Evolutionary conservation across 768 basidiomycete species (phyloP).

Genomic region (Podaxis sp.): DNA sequence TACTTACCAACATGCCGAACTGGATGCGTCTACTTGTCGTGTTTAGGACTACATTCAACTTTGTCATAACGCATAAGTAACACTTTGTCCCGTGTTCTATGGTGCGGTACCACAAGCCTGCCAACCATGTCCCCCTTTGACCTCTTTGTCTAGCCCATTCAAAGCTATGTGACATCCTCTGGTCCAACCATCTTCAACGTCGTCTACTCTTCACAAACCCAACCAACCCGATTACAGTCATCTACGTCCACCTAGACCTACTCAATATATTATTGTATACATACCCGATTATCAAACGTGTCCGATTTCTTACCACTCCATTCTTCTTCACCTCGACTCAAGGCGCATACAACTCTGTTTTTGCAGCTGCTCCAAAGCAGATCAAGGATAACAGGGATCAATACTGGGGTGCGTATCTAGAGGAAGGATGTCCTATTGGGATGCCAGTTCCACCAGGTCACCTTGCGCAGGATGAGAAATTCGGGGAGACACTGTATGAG

Average conservation of each 20-base stretch:
- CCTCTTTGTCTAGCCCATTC: neutral
- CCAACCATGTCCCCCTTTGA: neutral
- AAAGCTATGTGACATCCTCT: neutral
- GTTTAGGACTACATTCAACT: no score
- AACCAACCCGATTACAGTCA: conserved; percentile 19
- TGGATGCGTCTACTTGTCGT: no score
- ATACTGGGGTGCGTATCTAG: conserved; percentile 27
- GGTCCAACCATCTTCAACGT: neutral
- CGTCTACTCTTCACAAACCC: neutral
- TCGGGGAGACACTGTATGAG: conserved; percentile 15
- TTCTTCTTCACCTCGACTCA: conserved; percentile 20
- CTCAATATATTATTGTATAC: conserved; percentile 29
- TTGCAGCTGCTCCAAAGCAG: conserved; percentile 28
- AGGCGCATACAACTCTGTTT: conserved; percentile 28
- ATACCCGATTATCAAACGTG: conserved; percentile 16
- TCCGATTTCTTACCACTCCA: conserved; percentile 21
- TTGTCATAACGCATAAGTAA: no score
- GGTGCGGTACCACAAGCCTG: neutral
- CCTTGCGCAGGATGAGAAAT: conserved; percentile 16
- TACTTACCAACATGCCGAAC: no score
- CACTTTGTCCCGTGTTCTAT: neutral
- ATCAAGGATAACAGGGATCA: conserved; percentile 20
- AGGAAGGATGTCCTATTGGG: conserved; percentile 20
- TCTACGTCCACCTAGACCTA: conserved; percentile 26
- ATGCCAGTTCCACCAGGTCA: conserved; percentile 14